A percentile compares a stretch with the other conserved stretches of the same genome.
Conservation (phyloP, 1,139 yeast species). For the Magnusiomyces fungicola region DNA sequence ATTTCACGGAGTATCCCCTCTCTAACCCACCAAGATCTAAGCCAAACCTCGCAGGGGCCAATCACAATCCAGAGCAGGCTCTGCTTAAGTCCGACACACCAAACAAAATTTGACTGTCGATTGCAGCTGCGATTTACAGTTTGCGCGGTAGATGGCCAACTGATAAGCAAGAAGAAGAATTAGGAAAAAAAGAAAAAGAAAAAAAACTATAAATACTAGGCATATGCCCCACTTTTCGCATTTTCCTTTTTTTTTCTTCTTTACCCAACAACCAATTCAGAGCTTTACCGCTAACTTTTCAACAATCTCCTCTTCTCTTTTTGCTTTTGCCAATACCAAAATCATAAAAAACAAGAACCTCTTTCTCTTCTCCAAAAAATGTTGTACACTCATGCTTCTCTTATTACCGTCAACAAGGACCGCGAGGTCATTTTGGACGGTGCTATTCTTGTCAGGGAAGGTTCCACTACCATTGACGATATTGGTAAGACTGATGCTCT, state of each 20-base stretch:
- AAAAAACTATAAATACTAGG: not conserved
- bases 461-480: slow-evolving; percentile 13
- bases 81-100: no score
- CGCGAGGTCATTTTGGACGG: slow-evolving; percentile 17
- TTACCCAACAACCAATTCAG: not conserved
- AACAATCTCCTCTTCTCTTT: not conserved
- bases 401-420: slow-evolving; percentile 17
- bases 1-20: no score
- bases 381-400: slow-evolving; percentile 31
- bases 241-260: not conserved
- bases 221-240: not conserved
- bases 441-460: slow-evolving; percentile 16
- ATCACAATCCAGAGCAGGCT: no score
- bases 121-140: no score
- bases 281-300: not conserved
- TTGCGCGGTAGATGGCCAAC: no score
- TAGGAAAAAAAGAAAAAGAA: no score
- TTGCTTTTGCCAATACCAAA: not conserved
- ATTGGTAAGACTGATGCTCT: slow-evolving; percentile 16
- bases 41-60: no score
- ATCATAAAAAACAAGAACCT: not conserved
- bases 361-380: not conserved
- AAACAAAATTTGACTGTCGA: no score
- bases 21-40: no score
- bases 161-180: no score